These are phyloP conservation scores for Beta macrorhiza DNA, from an alignment of 179 eudicot species.

Conservation along the genomic window DNA sequence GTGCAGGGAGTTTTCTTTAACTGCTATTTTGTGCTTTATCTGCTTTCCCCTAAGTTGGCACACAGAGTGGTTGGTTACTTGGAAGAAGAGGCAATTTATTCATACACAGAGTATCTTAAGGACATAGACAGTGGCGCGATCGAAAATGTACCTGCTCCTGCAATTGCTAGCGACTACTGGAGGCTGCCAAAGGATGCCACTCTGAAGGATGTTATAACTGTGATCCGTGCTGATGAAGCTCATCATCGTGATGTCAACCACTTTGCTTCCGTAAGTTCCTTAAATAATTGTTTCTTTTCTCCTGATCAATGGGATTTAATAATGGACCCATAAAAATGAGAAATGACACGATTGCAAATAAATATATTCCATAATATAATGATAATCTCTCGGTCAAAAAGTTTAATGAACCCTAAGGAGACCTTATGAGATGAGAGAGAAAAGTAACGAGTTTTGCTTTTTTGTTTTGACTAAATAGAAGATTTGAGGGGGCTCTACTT, in stretches of 20 bases:
- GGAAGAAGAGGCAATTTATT: conserved; percentile 92
- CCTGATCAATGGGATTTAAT: too few species aligned
- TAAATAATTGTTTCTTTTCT: too few species aligned
- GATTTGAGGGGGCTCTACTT: too few species aligned
- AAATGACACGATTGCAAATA: too few species aligned
- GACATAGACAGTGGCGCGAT: conserved; percentile 74
- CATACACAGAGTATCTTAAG: conserved; percentile 79
- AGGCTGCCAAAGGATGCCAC: conserved; percentile 79
- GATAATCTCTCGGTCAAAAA: too few species aligned
- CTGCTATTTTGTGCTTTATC: conserved; percentile 59
- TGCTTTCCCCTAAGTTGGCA: conserved; percentile 80
- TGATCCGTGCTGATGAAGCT: conserved; percentile 94
- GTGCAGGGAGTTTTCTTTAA: conserved; percentile 90
- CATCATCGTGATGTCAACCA: conserved; percentile 97
- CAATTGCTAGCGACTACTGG: conserved; percentile 92
- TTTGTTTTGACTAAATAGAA: too few species aligned
- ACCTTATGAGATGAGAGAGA: too few species aligned
- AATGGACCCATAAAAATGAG: too few species aligned
- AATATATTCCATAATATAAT: too few species aligned
- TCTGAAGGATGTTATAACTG: conserved; percentile 79
- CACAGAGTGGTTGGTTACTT: conserved; percentile 89
- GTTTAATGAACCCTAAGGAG: too few species aligned
- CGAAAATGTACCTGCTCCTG: conserved; percentile 79
- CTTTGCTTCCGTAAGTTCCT: conserved; percentile 81
- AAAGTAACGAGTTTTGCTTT: too few species aligned